Conservation (phyloP, 2,329 filamentous ascomycete genomes). For the Xylariaceae sp. region DNA sequence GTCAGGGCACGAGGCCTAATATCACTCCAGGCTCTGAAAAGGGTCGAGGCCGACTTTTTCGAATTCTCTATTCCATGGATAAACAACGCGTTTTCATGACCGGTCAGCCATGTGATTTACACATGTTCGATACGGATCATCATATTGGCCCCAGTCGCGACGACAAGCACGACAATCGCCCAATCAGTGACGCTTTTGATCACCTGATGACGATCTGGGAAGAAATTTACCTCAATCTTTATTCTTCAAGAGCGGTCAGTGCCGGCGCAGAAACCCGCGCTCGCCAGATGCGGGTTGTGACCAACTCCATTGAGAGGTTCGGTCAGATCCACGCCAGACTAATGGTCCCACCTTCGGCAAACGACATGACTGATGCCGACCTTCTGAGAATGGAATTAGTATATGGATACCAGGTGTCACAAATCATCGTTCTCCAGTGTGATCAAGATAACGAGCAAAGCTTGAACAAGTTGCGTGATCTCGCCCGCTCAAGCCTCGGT, state of each 20-base stretch:
- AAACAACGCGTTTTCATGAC: slow-evolving; percentile 32
- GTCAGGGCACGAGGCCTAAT: neutral
- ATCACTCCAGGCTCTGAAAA: neutral
- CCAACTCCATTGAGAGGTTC: slow-evolving; percentile 16
- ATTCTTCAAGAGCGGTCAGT: slow-evolving; percentile 17
- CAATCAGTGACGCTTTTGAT: slow-evolving; percentile 25
- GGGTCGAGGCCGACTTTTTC: slow-evolving; percentile 25
- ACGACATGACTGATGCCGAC: slow-evolving; percentile 4
- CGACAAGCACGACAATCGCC: neutral
- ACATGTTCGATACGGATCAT: slow-evolving; percentile 30
- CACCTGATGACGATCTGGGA: slow-evolving; percentile 31
- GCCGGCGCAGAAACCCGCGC: slow-evolving; percentile 8
- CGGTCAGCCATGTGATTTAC: slow-evolving; percentile 28
- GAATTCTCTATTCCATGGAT: slow-evolving; percentile 30
- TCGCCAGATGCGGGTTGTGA: slow-evolving; percentile 18
- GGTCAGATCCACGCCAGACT: slow-evolving; percentile 16
- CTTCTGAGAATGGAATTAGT: slow-evolving; percentile 23
- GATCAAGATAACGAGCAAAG: slow-evolving; percentile 20
- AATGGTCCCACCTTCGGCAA: neutral
- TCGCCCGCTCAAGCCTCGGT: slow-evolving; percentile 24
- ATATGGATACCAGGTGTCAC: slow-evolving; percentile 30
- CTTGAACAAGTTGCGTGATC: slow-evolving; percentile 12
- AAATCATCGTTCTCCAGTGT: slow-evolving; percentile 27
- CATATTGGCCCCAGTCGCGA: slow-evolving; percentile 1
- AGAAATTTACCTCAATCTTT: slow-evolving; percentile 31